Percentiles rank a stretch among this genome's conserved stretches.
phyloP scores from a whole-genome alignment of 345 rosid species.

The Trapa bicornis region DNA sequence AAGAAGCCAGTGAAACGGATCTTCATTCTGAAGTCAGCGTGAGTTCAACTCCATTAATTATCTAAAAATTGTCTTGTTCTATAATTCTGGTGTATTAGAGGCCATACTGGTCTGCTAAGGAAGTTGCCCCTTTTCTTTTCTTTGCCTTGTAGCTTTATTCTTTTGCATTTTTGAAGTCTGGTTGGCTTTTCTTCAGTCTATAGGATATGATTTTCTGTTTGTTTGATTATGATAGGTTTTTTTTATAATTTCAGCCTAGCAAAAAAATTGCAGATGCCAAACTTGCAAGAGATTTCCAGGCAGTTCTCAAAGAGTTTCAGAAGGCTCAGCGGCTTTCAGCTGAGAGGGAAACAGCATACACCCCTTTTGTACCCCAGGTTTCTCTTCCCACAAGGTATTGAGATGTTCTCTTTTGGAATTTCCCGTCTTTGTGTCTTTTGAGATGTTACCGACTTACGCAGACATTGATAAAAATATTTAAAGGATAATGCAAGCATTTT shows the following conservation, averaged over 20 bases:
- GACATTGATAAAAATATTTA: background rate
- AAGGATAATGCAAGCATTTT: background rate
- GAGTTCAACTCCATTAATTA: conserved; percentile 8
- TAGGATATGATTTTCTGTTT: background rate
- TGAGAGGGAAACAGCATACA: conserved; percentile 18
- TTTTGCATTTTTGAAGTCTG: background rate
- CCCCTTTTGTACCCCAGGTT: conserved; percentile 19
- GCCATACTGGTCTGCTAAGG: background rate
- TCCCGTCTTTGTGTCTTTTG: background rate
- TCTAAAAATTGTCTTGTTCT: background rate
- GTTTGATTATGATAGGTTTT: background rate
- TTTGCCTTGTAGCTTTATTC: background rate
- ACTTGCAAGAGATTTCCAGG: conserved; percentile 19
- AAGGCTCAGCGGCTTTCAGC: conserved; percentile 20
- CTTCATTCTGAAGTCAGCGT: conserved; percentile 54
- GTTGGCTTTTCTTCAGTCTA: background rate
- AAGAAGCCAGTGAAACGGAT: conserved; percentile 84
- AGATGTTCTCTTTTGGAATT: background rate
- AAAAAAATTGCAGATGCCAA: conserved; percentile 19
- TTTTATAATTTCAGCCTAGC: conserved; percentile 6
- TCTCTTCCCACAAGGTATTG: conserved; percentile 9
- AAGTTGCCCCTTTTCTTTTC: background rate
- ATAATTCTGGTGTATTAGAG: background rate
- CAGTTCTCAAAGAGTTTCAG: conserved; percentile 16
- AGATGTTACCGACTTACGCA: background rate